Base-by-base conservation (phyloP, 2,329 filamentous ascomycete genomes). In the Diaporthe sp. region DNA sequence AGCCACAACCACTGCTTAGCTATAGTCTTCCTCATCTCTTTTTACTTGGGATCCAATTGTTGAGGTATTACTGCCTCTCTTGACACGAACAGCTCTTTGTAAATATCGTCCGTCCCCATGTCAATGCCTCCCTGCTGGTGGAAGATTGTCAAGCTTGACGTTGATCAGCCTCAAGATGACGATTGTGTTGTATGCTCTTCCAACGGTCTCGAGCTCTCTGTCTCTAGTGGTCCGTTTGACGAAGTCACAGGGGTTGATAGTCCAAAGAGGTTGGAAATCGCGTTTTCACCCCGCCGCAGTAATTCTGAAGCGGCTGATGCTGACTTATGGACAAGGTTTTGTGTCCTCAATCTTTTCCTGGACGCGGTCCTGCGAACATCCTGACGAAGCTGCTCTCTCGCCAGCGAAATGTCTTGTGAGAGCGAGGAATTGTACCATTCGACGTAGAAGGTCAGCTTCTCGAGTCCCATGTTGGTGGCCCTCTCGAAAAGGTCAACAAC, bases 401-500 rank as follows among this genome's bases (percentile, higher is more conserved):
- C n/a, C 6, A 46, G n/a, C 25, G 68, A 71, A 6, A 58, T 4
- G 3, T n/a, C 28, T 25, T 34, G 68, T 34, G 25, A 46, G 25
- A 71, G 19, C 3, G 53, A 46, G 6, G 39, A 31, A 19, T 42
- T 12, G 10, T 34, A 46, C 68, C 68, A 71, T 25, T 31, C 53
- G 17, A 71, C 39, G 13, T 58, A 42, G 17, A 71, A 46, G 25
- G 12, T 10, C 37, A 71, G 8, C 10, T 28, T n/a, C 4, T 44
- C 53, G 10, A 57, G 25, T 10, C 76, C 74, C 67, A 73, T 76
- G 61, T 46, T 71, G 25, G 79, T 79, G 6, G 79, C 79, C 62
- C 78, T 70, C 22, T 61, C 71, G 22, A 80, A 76, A 15, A 73
- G 31, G 22, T 76, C 61, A 4, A 80, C 75, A 44, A 80, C 61